A percentile compares a stretch with the other conserved stretches of the same genome.
Evolutionary conservation across 2,329 filamentous ascomycete species (phyloP).

Genomic region (Stemphylium beticola): DNA sequence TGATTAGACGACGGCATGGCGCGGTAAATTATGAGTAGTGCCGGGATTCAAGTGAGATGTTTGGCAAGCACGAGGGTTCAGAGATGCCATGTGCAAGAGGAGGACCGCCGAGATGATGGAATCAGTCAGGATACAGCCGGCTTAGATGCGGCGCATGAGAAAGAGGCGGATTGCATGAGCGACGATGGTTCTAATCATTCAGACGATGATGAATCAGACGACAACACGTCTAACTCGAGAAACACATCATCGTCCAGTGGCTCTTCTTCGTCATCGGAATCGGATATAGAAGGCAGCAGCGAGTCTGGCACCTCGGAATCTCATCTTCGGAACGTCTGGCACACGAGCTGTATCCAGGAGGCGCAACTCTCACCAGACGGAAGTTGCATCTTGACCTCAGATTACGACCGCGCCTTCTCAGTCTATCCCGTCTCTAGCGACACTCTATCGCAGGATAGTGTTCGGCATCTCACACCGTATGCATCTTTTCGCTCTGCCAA

Average conservation of each 20-base stretch:
- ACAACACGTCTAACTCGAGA: background rate
- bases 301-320: background rate
- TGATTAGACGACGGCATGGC: background rate
- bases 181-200: background rate
- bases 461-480: constrained; percentile 52
- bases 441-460: constrained; percentile 9
- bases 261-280: constrained; percentile 5
- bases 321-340: background rate
- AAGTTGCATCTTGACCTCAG: constrained; percentile 62
- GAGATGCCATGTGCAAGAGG: constrained; percentile 1
- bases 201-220: background rate
- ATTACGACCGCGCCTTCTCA: constrained; percentile 60
- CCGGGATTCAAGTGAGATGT: constrained; percentile 23
- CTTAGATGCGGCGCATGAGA: background rate
- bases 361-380: constrained; percentile 57
- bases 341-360: constrained; percentile 39
- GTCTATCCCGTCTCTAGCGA: constrained; percentile 48
- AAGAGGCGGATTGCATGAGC: background rate
- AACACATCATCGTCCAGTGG: background rate
- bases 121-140: background rate
- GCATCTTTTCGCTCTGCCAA: constrained; percentile 55
- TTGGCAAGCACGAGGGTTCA: constrained; percentile 29
- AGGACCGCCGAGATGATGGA: background rate
- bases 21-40: constrained; percentile 21
- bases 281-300: background rate